These are phyloP conservation scores for Claviceps spartinae DNA, from an alignment of 2,329 filamentous ascomycete genomes.

Conservation along the genomic window DNA sequence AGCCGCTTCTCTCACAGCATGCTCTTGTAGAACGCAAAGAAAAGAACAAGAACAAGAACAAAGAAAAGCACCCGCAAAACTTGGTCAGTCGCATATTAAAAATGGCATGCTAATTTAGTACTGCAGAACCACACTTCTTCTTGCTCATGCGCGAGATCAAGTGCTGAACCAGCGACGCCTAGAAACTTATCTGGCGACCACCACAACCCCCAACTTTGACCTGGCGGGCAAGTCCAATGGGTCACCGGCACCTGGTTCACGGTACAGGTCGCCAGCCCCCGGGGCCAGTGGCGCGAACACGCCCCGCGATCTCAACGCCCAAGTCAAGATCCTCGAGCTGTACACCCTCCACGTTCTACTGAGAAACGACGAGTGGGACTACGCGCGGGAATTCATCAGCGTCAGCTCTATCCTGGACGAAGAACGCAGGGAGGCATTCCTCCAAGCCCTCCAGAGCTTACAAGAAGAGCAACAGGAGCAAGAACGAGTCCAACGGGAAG, in stretches of 20 bases:
- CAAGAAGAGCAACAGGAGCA: constrained; percentile 70
- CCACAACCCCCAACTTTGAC: constrained; percentile 59
- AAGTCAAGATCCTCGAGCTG: constrained; percentile 85
- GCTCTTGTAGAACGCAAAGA: too few species aligned
- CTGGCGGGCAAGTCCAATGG: constrained; percentile 49
- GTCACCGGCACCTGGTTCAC: constrained; percentile 22
- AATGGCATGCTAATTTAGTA: background rate
- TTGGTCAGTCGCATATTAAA: background rate
- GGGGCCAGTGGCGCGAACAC: constrained; percentile 58
- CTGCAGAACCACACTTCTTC: constrained; percentile 66
- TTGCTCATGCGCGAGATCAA: constrained; percentile 82
- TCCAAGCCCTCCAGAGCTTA: constrained; percentile 71
- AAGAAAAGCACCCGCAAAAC: background rate
- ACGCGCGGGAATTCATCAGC: constrained; percentile 79
- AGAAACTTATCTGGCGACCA: constrained; percentile 76
- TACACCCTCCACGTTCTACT: constrained; percentile 93
- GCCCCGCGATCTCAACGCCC: constrained; percentile 67
- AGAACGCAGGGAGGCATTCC: constrained; percentile 76
- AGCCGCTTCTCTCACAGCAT: background rate
- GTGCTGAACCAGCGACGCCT: constrained; percentile 72
- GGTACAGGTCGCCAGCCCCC: constrained; percentile 32
- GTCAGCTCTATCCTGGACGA: constrained; percentile 82
- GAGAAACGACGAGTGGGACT: constrained; percentile 90
- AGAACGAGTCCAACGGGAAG: constrained; percentile 51
- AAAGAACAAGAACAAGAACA: background rate